Conservation (phyloP, 768 basidiomycete species). For the Boletus fagicola region DNA sequence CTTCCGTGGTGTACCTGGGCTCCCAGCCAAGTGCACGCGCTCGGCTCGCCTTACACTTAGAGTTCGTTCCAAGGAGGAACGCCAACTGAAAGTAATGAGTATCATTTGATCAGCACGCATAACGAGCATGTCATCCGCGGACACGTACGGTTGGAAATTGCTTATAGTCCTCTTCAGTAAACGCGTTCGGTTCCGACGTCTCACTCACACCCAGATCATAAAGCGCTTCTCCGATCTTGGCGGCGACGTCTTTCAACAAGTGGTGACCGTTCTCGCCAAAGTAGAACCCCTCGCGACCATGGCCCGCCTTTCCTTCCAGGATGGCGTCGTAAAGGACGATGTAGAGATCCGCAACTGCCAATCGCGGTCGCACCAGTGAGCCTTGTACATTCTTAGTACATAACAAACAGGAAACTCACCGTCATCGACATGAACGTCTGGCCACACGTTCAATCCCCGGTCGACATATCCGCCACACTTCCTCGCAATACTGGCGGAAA, state of each 20-base stretch:
- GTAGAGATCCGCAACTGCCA: slow-evolving; percentile 40
- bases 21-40: slow-evolving; percentile 29
- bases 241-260: slow-evolving; percentile 42
- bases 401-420: slow-evolving; percentile 7
- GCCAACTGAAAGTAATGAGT: slow-evolving; percentile 6
- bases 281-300: slow-evolving; percentile 49
- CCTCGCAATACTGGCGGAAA: slow-evolving; percentile 45
- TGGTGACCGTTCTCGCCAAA: slow-evolving; percentile 55
- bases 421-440: slow-evolving; percentile 55
- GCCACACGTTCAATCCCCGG: slow-evolving; percentile 60
- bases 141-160: slow-evolving; percentile 8
- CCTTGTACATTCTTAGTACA: background rate
- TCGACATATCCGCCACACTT: slow-evolving; percentile 58
- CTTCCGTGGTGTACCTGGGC: slow-evolving; percentile 32
- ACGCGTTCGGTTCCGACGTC: slow-evolving; percentile 39
- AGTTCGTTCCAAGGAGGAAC: slow-evolving; percentile 23
- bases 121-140: too few relatives aligned
- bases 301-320: slow-evolving; percentile 18
- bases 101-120: background rate
- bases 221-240: slow-evolving; percentile 39
- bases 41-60: slow-evolving; percentile 16
- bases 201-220: slow-evolving; percentile 16
- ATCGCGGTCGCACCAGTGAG: background rate
- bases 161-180: slow-evolving; percentile 32
- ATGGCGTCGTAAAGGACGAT: slow-evolving; percentile 42